Evolutionary conservation across 1,284 basidiomycete species (phyloP).

Genomic region (Microbotryum silenes-acaulis): DNA sequence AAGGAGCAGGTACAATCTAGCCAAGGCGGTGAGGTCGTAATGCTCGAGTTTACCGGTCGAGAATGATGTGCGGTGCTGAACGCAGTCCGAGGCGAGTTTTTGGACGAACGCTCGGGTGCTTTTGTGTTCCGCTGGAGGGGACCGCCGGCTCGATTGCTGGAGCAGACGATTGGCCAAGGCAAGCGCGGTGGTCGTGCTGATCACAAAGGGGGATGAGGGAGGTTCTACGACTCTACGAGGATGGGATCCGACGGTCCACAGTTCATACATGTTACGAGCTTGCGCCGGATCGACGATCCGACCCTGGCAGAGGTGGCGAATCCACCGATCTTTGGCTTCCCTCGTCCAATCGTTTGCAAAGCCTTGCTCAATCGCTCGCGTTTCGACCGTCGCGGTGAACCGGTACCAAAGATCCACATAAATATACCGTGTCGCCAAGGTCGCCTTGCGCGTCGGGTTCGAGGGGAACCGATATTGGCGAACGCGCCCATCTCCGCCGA

Average conservation of each 20-base stretch:
- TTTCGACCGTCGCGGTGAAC: constrained; percentile 1
- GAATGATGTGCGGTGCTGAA: neutral
- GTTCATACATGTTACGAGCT: no score
- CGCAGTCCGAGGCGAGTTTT: neutral
- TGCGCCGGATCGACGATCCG: no score
- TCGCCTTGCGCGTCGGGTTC: constrained; percentile 47
- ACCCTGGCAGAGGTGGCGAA: no score
- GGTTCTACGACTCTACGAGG: constrained; percentile 1
- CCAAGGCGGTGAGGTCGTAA: constrained; percentile 26
- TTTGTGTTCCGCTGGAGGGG: neutral
- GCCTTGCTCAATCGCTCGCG: no score
- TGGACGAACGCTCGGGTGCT: neutral
- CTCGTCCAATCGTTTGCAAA: no score
- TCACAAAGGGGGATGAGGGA: neutral
- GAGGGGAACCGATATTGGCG: neutral
- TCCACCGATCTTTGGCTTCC: no score
- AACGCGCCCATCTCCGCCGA: neutral
- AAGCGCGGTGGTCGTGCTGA: neutral
- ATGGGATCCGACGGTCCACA: neutral
- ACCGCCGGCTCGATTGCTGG: constrained; percentile 2
- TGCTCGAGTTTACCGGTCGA: constrained; percentile 6
- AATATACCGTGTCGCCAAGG: constrained; percentile 45
- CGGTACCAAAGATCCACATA: constrained; percentile 15
- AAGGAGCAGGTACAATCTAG: constrained; percentile 13
- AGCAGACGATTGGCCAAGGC: constrained; percentile 1